Percentiles rank a stretch among this genome's conserved stretches.
These are phyloP conservation scores for Trichaptum fuscoviolaceum DNA, from an alignment of 768 basidiomycete species.

Conservation along the genomic window DNA sequence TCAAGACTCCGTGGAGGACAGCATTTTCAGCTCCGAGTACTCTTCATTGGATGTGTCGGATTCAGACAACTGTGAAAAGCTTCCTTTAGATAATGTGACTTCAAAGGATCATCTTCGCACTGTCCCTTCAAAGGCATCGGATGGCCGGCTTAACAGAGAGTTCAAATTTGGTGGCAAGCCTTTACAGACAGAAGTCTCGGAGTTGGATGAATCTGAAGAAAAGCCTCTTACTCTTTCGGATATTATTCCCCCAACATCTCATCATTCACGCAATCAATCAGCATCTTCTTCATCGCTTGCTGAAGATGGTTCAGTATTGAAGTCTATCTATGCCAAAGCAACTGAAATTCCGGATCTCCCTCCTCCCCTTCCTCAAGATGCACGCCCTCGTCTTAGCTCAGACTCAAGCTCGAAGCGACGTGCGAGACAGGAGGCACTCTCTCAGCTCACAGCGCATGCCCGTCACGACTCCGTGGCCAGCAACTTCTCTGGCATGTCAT, in stretches of 20 bases:
- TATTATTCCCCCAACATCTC: slow-evolving; percentile 63
- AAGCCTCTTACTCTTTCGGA: slow-evolving; percentile 60
- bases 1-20: background rate
- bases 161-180: slow-evolving; percentile 69
- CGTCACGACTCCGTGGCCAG: slow-evolving; percentile 48
- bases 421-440: slow-evolving; percentile 17
- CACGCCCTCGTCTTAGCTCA: slow-evolving; percentile 36
- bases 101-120: slow-evolving; percentile 1
- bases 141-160: slow-evolving; percentile 62
- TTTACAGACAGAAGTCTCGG: slow-evolving; percentile 14
- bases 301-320: slow-evolving; percentile 48
- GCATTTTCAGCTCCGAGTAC: slow-evolving; percentile 1
- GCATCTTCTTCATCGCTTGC: slow-evolving; percentile 31
- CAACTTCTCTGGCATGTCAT: slow-evolving; percentile 60
- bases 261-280: slow-evolving; percentile 43
- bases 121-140: slow-evolving; percentile 29
- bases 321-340: slow-evolving; percentile 50
- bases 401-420: slow-evolving; percentile 36
- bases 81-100: background rate
- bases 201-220: slow-evolving; percentile 15
- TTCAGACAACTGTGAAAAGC: background rate
- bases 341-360: slow-evolving; percentile 30
- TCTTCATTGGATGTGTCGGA: slow-evolving; percentile 1
- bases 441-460: slow-evolving; percentile 23
- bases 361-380: slow-evolving; percentile 9